Conservation (phyloP, 2,329 filamentous ascomycete species). For the Chaetothyriales sp. region DNA sequence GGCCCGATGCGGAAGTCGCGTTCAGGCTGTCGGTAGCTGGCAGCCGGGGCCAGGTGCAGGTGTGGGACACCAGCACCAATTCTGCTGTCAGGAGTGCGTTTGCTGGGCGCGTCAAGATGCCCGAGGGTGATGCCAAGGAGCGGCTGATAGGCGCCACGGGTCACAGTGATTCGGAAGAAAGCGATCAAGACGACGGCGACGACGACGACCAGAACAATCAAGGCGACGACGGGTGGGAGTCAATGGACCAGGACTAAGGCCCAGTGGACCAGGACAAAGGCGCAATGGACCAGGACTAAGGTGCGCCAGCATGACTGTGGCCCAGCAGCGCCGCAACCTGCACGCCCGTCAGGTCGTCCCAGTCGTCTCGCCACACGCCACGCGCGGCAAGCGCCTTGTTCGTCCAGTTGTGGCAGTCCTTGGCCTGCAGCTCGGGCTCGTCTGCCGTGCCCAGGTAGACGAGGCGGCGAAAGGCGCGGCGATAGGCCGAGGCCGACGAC, state of each 20-base stretch:
- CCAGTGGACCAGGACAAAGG: slow-evolving; percentile 14
- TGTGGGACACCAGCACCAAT: slow-evolving; percentile 97
- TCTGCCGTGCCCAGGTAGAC: too few relatives aligned
- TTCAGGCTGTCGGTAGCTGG: slow-evolving; percentile 89
- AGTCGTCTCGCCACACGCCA: too few relatives aligned
- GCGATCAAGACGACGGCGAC: slow-evolving; percentile 46
- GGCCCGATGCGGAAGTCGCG: slow-evolving; percentile 75
- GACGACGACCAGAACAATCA: slow-evolving; percentile 36
- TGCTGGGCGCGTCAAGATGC: slow-evolving; percentile 52
- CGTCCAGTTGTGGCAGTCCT: too few relatives aligned
- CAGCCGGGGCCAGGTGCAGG: slow-evolving; percentile 80
- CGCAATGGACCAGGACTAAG: slow-evolving; percentile 39
- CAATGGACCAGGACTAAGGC: slow-evolving; percentile 38
- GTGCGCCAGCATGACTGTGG: too few relatives aligned
- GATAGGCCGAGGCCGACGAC: too few relatives aligned
- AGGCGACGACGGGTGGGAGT: slow-evolving; percentile 38
- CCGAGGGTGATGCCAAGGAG: slow-evolving; percentile 54
- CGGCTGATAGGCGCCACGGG: slow-evolving; percentile 57
- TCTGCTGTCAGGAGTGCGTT: slow-evolving; percentile 72
- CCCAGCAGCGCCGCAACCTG: too few relatives aligned
- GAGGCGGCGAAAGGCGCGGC: too few relatives aligned
- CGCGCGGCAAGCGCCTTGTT: too few relatives aligned
- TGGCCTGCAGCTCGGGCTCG: too few relatives aligned
- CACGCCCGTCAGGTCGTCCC: too few relatives aligned
- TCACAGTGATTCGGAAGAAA: slow-evolving; percentile 51